These are phyloP conservation scores for Penicillium daleae DNA, from an alignment of 495 filamentous ascomycete species.

Conservation along the genomic window DNA sequence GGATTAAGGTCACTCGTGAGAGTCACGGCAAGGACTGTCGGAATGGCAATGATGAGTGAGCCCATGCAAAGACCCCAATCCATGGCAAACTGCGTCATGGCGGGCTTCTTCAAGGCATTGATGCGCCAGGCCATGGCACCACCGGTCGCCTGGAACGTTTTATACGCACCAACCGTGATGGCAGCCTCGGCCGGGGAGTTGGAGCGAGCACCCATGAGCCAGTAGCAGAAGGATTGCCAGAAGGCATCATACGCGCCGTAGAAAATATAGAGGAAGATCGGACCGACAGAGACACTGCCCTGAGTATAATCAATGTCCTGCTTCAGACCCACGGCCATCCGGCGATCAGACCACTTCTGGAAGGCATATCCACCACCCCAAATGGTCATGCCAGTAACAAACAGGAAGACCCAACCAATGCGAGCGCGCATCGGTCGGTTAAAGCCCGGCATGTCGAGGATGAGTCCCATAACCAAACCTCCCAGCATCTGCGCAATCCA, in stretches of 20 bases:
- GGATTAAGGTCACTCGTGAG: conserved; percentile 27
- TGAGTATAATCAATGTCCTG: conserved; percentile 47
- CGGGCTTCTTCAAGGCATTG: conserved; percentile 65
- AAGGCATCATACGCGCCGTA: conserved; percentile 57
- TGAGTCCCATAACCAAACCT: conserved; percentile 51
- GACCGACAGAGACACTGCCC: conserved; percentile 43
- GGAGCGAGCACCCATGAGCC: conserved; percentile 82
- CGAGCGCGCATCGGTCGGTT: conserved; percentile 46
- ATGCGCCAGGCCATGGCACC: conserved; percentile 82
- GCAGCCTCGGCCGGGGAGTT: conserved; percentile 86
- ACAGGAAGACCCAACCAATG: conserved; percentile 50
- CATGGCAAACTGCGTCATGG: conserved; percentile 56
- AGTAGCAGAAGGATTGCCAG: conserved; percentile 83
- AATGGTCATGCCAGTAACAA: conserved; percentile 51
- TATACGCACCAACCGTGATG: conserved; percentile 90
- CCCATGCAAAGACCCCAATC: conserved; percentile 72
- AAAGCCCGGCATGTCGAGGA: conserved; percentile 49
- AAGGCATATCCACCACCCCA: conserved; percentile 60
- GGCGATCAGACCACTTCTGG: conserved; percentile 46
- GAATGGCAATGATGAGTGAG: conserved; percentile 68
- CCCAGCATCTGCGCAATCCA: conserved; percentile 60
- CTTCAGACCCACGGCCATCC: conserved; percentile 32
- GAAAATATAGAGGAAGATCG: conserved; percentile 59
- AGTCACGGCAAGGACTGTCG: conserved; percentile 59
- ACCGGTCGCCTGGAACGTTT: conserved; percentile 86